phyloP scores from a whole-genome alignment of 108 stramenopile genomes.

The Cylindrotheca fusiformis region DNA sequence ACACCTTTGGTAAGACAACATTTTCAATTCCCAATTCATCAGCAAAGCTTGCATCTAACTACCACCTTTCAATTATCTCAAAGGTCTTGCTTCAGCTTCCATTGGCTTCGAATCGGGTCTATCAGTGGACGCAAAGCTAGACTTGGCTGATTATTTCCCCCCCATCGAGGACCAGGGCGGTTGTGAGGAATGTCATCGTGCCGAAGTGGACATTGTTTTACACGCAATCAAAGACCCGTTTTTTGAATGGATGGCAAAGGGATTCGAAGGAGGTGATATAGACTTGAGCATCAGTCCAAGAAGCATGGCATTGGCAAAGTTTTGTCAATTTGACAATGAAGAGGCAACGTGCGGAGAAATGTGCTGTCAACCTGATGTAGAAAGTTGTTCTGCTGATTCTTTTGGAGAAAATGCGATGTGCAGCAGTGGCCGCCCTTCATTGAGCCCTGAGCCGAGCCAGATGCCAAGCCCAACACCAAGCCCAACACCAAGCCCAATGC shows the following conservation, averaged over 20 bases:
- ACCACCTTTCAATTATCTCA: no score
- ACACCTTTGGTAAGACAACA: background rate
- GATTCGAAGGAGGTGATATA: background rate
- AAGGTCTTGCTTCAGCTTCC: no score
- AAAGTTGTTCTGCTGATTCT: background rate
- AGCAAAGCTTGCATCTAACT: no score
- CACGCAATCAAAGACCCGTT: background rate
- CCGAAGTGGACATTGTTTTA: background rate
- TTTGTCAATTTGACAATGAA: background rate
- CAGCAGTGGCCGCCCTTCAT: no score
- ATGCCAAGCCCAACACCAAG: background rate
- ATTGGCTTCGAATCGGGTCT: no score
- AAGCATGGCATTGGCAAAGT: background rate
- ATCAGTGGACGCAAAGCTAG: no score
- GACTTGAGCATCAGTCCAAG: background rate
- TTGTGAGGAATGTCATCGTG: background rate
- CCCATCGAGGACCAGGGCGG: no score
- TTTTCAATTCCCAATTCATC: no score
- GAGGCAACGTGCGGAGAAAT: background rate
- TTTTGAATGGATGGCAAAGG: background rate
- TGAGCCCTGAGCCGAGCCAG: no score
- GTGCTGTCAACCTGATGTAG: background rate
- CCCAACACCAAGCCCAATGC: background rate
- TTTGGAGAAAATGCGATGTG: no score
- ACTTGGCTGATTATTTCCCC: no score